A percentile compares a stretch with the other conserved stretches of the same genome.
Conservation (phyloP, 768 basidiomycete species). For the Hydnomerulius pinastri region DNA sequence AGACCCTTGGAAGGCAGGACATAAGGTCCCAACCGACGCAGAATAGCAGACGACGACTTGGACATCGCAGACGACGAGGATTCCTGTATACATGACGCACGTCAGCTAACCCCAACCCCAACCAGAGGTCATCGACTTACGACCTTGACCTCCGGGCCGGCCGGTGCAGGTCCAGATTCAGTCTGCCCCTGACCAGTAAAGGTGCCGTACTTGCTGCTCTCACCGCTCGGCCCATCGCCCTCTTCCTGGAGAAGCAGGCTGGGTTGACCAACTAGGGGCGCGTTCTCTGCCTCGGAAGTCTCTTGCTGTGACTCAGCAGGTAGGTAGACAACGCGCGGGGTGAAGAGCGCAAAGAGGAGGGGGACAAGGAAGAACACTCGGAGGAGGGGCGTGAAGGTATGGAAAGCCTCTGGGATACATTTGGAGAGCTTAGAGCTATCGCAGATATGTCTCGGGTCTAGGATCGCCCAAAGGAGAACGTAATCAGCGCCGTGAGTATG, state of each 20-base stretch:
- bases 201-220: constrained; percentile 73
- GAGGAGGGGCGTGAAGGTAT: constrained; percentile 59
- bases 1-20: constrained; percentile 22
- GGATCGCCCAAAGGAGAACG: not conserved
- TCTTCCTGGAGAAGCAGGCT: constrained; percentile 59
- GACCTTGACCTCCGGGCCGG: constrained; percentile 6
- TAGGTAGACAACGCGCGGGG: constrained; percentile 67
- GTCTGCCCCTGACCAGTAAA: constrained; percentile 42
- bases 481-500: not conserved
- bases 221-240: constrained; percentile 36
- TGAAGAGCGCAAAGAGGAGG: constrained; percentile 59
- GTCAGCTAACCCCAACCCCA: not conserved
- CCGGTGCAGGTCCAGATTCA: not conserved
- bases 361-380: constrained; percentile 64
- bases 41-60: constrained; percentile 15
- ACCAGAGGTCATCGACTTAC: constrained; percentile 4
- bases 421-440: constrained; percentile 22
- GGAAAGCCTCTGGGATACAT: constrained; percentile 42
- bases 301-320: constrained; percentile 21
- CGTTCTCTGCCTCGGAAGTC: constrained; percentile 18
- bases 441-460: constrained; percentile 23
- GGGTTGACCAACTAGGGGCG: constrained; percentile 37
- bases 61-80: not conserved
- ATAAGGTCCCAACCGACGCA: constrained; percentile 21
- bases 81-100: not conserved